Conservation (phyloP, 192 early-diverging fungal species). For the Linnemannia elongata region DNA sequence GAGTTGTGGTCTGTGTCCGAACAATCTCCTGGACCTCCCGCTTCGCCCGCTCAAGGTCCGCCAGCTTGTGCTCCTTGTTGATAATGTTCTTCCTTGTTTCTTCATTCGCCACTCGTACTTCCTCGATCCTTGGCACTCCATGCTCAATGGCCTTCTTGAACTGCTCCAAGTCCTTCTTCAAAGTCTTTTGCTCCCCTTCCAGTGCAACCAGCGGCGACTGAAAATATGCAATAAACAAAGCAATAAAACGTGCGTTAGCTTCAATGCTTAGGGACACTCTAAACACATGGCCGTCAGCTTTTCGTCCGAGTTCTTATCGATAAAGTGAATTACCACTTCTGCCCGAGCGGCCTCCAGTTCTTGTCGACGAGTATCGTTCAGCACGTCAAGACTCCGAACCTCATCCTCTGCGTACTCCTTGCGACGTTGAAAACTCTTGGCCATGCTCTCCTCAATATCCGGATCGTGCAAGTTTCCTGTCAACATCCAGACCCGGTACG, state of each 20-base stretch:
- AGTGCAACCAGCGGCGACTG: conserved; percentile 66
- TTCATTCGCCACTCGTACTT: conserved; percentile 32
- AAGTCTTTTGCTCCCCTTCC: conserved; percentile 57
- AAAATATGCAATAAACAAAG: not conserved
- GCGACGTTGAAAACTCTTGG: conserved; percentile 62
- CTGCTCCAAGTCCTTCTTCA: conserved; percentile 64
- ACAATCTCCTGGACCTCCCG: conserved; percentile 42
- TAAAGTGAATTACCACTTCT: conserved; percentile 44
- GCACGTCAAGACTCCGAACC: conserved; percentile 54
- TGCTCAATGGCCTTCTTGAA: conserved; percentile 55
- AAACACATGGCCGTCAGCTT: not conserved
- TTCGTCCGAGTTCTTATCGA: not conserved
- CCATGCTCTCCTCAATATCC: conserved; percentile 63
- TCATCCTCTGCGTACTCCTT: conserved; percentile 61
- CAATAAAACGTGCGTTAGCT: not conserved
- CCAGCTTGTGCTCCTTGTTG: conserved; percentile 11
- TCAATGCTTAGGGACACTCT: not conserved
- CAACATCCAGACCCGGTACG: conserved; percentile 68
- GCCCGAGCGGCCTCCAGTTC: conserved; percentile 52
- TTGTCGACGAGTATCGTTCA: conserved; percentile 56
- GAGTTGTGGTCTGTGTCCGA: conserved; percentile 36
- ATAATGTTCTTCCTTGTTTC: conserved; percentile 12
- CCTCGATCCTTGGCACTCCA: conserved; percentile 36
- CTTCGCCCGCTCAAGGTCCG: conserved; percentile 30
- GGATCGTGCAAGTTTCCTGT: conserved; percentile 67